phyloP scores from a whole-genome alignment of 257 asterid species.

The Nicotiana sylvestris region DNA sequence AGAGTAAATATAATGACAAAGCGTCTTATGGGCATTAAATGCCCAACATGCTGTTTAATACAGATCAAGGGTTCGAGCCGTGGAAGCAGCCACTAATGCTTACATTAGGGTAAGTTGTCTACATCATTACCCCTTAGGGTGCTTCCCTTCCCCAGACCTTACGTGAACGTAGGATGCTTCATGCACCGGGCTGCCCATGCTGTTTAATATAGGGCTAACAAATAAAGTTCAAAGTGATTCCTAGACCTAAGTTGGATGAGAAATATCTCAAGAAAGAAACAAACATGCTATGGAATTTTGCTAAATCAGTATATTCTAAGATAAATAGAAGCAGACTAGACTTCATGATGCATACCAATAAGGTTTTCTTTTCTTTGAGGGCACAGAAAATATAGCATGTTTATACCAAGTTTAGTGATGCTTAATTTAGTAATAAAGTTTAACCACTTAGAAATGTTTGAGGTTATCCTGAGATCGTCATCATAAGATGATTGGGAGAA shows the following conservation, averaged over 20 bases:
- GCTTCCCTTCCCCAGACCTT: too few species aligned
- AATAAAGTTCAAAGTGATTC: background rate
- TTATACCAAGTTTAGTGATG: background rate
- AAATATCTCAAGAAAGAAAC: background rate
- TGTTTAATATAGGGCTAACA: background rate
- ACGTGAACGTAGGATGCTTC: too few species aligned
- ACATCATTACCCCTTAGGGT: too few species aligned
- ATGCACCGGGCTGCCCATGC: background rate
- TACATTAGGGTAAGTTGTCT: too few species aligned
- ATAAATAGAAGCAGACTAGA: background rate
- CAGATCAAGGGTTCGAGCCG: background rate
- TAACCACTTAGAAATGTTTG: background rate
- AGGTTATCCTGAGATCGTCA: background rate
- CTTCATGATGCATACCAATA: conserved; percentile 1
- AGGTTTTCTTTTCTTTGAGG: background rate
- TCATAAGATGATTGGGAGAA: background rate
- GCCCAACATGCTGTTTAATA: background rate
- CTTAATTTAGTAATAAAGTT: background rate
- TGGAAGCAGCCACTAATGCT: too few species aligned
- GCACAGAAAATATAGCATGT: background rate
- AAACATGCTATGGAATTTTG: background rate
- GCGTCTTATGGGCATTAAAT: background rate
- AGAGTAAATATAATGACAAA: background rate
- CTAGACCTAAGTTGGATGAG: background rate
- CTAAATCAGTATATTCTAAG: background rate